Percentiles rank a stretch among this genome's conserved stretches.
Conservation (phyloP, 768 basidiomycete genomes). For the Floccularia luteovirens region DNA sequence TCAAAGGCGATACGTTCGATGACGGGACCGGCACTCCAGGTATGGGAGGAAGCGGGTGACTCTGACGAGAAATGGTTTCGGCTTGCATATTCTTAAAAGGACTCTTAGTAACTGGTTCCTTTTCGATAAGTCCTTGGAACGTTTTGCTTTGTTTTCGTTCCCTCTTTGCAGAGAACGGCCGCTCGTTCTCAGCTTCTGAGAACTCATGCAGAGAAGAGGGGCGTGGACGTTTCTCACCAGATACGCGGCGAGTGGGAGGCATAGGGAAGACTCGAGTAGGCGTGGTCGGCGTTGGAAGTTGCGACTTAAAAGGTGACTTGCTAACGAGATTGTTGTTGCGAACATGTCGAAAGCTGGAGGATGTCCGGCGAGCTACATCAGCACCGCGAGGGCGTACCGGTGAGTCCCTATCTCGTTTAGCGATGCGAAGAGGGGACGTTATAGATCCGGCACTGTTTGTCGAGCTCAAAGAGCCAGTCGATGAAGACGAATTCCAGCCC, state of each 20-base stretch:
- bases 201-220: constrained; percentile 66
- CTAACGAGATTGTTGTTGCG: constrained; percentile 73
- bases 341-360: constrained; percentile 75
- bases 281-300: constrained; percentile 45
- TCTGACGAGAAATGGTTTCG: constrained; percentile 19
- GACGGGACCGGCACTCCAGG: constrained; percentile 12
- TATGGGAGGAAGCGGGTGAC: constrained; percentile 13
- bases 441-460: constrained; percentile 26
- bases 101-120: constrained; percentile 76
- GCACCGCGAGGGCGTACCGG: constrained; percentile 33
- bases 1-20: constrained; percentile 10
- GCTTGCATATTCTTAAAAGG: constrained; percentile 48
- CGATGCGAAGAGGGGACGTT: constrained; percentile 65
- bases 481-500: constrained; percentile 49
- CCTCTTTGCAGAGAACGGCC: constrained; percentile 60
- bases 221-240: constrained; percentile 73
- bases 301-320: constrained; percentile 80
- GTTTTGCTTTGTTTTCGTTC: constrained; percentile 71
- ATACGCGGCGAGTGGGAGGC: constrained; percentile 41
- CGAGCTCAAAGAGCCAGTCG: constrained; percentile 21
- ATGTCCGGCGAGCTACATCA: constrained; percentile 60
- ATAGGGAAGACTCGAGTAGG: constrained; percentile 23
- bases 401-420: constrained; percentile 65
- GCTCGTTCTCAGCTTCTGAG: constrained; percentile 61
- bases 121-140: constrained; percentile 66